These are phyloP conservation scores for Erodium chrysanthum DNA, from an alignment of 441 rosid genomes.

Conservation along the genomic window DNA sequence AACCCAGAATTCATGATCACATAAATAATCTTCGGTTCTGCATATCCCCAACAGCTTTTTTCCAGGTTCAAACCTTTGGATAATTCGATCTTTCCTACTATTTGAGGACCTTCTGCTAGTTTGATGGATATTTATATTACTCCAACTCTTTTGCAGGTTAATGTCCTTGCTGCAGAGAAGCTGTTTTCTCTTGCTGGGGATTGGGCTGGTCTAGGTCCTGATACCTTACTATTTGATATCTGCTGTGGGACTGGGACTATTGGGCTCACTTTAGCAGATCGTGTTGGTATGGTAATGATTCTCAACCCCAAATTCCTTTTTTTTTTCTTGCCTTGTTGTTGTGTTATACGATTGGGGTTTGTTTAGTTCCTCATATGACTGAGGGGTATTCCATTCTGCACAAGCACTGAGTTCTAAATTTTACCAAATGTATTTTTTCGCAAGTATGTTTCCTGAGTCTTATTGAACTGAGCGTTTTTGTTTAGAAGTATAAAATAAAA, in stretches of 20 bases:
- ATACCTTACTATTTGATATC: constrained; percentile 75
- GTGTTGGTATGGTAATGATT: constrained; percentile 74
- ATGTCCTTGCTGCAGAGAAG: constrained; percentile 86
- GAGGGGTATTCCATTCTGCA: neutral
- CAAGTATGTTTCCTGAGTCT: neutral
- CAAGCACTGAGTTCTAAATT: neutral
- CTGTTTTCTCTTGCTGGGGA: constrained; percentile 89
- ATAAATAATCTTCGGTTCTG: constrained; percentile 64
- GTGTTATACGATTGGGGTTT: neutral
- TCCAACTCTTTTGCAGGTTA: constrained; percentile 44
- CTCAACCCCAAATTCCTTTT: constrained; percentile 18
- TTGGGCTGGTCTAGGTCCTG: constrained; percentile 83
- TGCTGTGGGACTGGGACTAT: constrained; percentile 98
- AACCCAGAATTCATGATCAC: constrained; percentile 78
- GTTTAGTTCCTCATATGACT: constrained; percentile 6
- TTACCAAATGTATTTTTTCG: neutral
- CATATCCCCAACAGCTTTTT: constrained; percentile 91
- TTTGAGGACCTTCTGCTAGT: constrained; percentile 2
- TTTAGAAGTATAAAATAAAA: neutral
- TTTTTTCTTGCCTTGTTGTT: neutral
- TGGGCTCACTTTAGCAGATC: constrained; percentile 81
- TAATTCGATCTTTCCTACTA: constrained; percentile 7
- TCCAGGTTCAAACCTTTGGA: constrained; percentile 43
- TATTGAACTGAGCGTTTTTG: neutral
- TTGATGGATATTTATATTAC: constrained; percentile 9